Conservation (phyloP, 2,329 filamentous ascomycete genomes). For the Aspergillus texensis region DNA sequence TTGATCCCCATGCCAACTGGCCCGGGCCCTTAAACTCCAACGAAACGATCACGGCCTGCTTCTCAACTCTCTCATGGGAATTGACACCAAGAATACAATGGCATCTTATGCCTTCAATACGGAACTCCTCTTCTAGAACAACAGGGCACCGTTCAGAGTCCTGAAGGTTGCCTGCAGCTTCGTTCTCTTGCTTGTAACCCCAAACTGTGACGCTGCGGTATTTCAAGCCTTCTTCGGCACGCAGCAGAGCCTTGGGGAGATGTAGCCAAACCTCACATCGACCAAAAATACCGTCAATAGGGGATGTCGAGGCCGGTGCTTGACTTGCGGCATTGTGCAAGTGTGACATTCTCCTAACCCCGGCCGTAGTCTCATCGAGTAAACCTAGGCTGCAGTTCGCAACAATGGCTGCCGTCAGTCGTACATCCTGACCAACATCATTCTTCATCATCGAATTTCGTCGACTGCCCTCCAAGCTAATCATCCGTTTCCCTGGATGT, state of each 20-base stretch:
- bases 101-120: conserved; percentile 47
- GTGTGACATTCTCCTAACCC: conserved; percentile 38
- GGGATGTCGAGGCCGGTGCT: conserved; percentile 12
- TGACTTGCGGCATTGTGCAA: conserved; percentile 21
- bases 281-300: conserved; percentile 34
- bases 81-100: conserved; percentile 56
- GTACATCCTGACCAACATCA: conserved; percentile 37
- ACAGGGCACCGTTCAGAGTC: conserved; percentile 31
- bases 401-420: conserved; percentile 38
- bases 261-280: conserved; percentile 43
- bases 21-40: conserved; percentile 40
- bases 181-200: conserved; percentile 33
- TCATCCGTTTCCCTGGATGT: conserved; percentile 26
- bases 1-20: conserved; percentile 35
- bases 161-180: conserved; percentile 18
- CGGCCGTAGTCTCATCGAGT: conserved; percentile 41
- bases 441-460: conserved; percentile 33
- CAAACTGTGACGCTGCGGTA: conserved; percentile 40
- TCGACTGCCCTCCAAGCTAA: conserved; percentile 31
- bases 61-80: conserved; percentile 53
- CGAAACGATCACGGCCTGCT: conserved; percentile 51
- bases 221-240: conserved; percentile 45
- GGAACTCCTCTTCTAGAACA: conserved; percentile 41
- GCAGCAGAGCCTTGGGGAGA: conserved; percentile 49
- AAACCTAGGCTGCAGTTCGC: conserved; percentile 37